Evolutionary conservation across 345 rosid genomes (phyloP).

Genomic region (Linum trigynum): DNA sequence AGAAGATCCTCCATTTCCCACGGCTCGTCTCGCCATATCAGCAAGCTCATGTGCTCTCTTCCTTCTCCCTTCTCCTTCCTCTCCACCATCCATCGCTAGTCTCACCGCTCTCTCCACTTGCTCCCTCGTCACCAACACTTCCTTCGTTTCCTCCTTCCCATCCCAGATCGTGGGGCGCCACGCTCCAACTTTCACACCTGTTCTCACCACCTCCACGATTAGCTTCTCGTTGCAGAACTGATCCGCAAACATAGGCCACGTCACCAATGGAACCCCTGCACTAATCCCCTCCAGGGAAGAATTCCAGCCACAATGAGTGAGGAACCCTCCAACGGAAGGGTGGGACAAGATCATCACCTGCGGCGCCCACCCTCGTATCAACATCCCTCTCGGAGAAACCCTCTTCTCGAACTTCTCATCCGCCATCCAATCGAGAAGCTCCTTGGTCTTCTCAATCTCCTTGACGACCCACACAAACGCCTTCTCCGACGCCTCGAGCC

Average conservation of each 20-base stretch:
- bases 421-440: slow-evolving; percentile 14
- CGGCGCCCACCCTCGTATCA: slow-evolving; percentile 27
- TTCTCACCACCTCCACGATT: slow-evolving; percentile 14
- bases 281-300: slow-evolving; percentile 20
- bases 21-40: slow-evolving; percentile 17
- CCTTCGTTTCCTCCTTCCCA: slow-evolving; percentile 14
- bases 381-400: slow-evolving; percentile 14
- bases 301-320: slow-evolving; percentile 35
- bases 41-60: slow-evolving; percentile 15
- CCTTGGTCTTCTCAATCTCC: slow-evolving; percentile 1
- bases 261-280: slow-evolving; percentile 21
- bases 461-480: slow-evolving; percentile 29
- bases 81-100: slow-evolving; percentile 21
- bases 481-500: slow-evolving; percentile 31
- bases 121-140: slow-evolving; percentile 13
- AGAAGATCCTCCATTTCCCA: slow-evolving; percentile 30
- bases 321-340: slow-evolving; percentile 19
- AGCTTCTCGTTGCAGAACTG: slow-evolving; percentile 31
- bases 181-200: slow-evolving; percentile 18
- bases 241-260: slow-evolving; percentile 28
- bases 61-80: slow-evolving; percentile 19
- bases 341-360: slow-evolving; percentile 26
- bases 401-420: slow-evolving; percentile 18
- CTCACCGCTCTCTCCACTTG: slow-evolving; percentile 11
- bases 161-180: slow-evolving; percentile 2